Base-by-base conservation (phyloP, 2,329 filamentous ascomycete genomes). In the Stenocarpella maydis region DNA sequence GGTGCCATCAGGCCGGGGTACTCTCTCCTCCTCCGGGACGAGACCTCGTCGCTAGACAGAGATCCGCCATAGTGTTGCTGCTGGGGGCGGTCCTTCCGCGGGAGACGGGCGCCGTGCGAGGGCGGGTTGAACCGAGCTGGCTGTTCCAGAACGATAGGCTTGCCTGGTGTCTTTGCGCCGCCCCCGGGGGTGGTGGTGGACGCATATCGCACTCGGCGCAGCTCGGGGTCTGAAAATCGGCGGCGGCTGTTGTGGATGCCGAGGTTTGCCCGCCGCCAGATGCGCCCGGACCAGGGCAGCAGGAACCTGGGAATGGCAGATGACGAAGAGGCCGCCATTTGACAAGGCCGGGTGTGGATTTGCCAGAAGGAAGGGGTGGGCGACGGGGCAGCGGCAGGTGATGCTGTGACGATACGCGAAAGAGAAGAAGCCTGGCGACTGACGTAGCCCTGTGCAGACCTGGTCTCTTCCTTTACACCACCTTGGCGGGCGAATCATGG, bases 1-100 rank as follows among this genome's bases (percentile, higher is more conserved):
- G 94, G 90, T 55, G 95, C 92, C 86, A 97, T 94, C 87, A 97
- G 90, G 75, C 95, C 91, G 1, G 96, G 96, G 78, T 98, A 98
- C 73, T 92, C 84, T 79, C 88, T 92, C 73, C 81, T 87, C 73
- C 84, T 86, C 83, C 93, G 93, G 71, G 86, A 86, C 72, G 87
- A 82, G 63, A 85, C 81, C 79, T 97, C 91, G 64, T 90, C 86
- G 24, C 86, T 82, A 19, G 88, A 90, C 71, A 94, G 81, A 26
- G 88, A 82, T 21, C 93, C 92, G 45, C 94, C 94, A 78, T 97
- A 97, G 79, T 91, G 89, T 75, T 86, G 85, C 43, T 91, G 89
- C 75, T 86, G 85, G 37, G 91, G 90, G 8, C 83, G 79, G 31
- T 77, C 76, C 26, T 65, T 80, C 80, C 78, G 85, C 6, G 87